These are phyloP conservation scores for Drosera spatulata DNA, from an alignment of 179 eudicot species.

Conservation along the genomic window DNA sequence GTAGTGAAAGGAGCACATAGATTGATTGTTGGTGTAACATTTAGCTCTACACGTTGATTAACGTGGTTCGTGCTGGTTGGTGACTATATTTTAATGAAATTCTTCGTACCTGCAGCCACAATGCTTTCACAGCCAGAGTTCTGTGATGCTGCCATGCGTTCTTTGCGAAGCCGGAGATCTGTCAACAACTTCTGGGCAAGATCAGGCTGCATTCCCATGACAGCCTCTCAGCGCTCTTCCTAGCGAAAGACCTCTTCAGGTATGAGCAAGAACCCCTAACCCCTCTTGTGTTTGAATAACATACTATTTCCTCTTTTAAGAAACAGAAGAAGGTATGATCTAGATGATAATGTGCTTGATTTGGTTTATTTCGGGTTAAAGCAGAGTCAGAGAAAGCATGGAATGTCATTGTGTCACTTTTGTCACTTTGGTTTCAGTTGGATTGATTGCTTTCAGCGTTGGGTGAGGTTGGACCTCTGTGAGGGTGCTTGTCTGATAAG, in stretches of 20 bases:
- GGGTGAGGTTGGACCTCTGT: too few species aligned
- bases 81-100: not conserved
- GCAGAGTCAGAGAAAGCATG: not conserved
- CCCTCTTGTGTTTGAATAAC: not conserved
- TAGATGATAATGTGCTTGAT: too few species aligned
- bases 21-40: too few species aligned
- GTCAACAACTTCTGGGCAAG: slow-evolving; percentile 81
- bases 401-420: not conserved
- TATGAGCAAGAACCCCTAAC: too few species aligned
- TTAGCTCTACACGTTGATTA: not conserved
- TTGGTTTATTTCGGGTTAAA: not conserved
- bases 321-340: too few species aligned
- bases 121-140: slow-evolving; percentile 15
- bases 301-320: not conserved
- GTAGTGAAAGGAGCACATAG: not conserved
- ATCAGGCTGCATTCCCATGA: slow-evolving; percentile 54
- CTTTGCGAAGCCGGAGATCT: slow-evolving; percentile 65
- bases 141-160: slow-evolving; percentile 59
- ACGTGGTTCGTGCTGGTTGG: not conserved
- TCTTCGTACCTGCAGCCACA: not conserved
- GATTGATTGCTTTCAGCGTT: slow-evolving; percentile 42
- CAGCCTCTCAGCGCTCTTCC: not conserved
- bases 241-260: too few species aligned
- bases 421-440: slow-evolving; percentile 25
- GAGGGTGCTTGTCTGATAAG: too few species aligned